Evolutionary conservation across 805 yeast genomes (phyloP).

Genomic region (Monosporozyma servazzii): DNA sequence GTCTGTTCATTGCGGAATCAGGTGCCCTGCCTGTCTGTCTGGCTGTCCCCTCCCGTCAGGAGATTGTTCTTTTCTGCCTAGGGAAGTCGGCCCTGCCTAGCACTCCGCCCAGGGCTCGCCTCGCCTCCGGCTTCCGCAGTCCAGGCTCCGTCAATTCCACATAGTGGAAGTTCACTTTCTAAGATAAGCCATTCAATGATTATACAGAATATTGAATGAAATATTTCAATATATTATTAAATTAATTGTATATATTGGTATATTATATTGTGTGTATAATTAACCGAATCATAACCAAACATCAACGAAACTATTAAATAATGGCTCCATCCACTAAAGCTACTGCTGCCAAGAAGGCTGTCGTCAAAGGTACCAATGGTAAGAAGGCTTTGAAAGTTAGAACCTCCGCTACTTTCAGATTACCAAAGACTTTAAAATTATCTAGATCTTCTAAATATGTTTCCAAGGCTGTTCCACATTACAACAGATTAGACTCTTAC

Average conservation of each 20-base stretch:
- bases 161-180: too few relatives aligned
- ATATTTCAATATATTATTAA: neutral
- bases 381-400: slow-evolving; percentile 88
- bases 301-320: slow-evolving; percentile 17
- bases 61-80: too few relatives aligned
- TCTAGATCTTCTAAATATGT: slow-evolving; percentile 94
- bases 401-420: slow-evolving; percentile 90
- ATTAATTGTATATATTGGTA: neutral
- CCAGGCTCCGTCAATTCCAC: too few relatives aligned
- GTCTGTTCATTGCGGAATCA: too few relatives aligned
- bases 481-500: slow-evolving; percentile 94
- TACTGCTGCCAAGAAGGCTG: slow-evolving; percentile 97
- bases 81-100: too few relatives aligned
- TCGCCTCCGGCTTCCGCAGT: too few relatives aligned
- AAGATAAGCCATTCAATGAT: too few relatives aligned
- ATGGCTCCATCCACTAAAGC: slow-evolving; percentile 67
- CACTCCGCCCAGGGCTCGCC: too few relatives aligned
- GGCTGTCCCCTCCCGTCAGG: too few relatives aligned
- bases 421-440: slow-evolving; percentile 93
- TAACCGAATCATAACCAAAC: slow-evolving; percentile 1
- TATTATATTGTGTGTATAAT: neutral
- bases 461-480: slow-evolving; percentile 93
- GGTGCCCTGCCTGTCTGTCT: too few relatives aligned
- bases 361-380: slow-evolving; percentile 91
- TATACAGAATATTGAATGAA: neutral